Base-by-base conservation (phyloP, 495 filamentous ascomycete species). In the Pseudevernia furfuracea region DNA sequence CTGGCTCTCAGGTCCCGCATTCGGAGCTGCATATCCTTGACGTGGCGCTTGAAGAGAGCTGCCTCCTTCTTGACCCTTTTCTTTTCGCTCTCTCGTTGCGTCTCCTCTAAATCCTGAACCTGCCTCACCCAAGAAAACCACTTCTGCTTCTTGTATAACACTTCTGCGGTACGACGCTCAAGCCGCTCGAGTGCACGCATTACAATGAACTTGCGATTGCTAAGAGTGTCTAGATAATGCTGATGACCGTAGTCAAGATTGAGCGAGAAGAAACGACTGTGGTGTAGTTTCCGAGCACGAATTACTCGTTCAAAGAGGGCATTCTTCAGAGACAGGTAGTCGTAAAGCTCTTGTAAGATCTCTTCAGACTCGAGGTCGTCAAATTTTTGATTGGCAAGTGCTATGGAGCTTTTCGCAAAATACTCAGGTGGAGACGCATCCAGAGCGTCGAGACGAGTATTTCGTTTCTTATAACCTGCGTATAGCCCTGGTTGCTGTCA, bases 1-100 rank as follows among this genome's bases (percentile, higher is more conserved):
- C 73, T 78, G 43, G 71, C 68, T 55, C 72, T 73, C 32, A 72
- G 57, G 15, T 71, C 68, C 21, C 67, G 68, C 39, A 76, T 68
- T 36, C 74, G 75, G n/a, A 65, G 59, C 57, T 76, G 62, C 57
- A 78, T 65, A 58, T 77, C 75, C 58, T 74, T 75, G 71, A 71
- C 73, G 71, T 83, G 71, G 2, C 80, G 70, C 60, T 74, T 77
- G 59, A 81, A 83, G 67, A 85, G 69, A 8, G 74, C 77, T 15
- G 78, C 76, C 64, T 82, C 81, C 37, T 74, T 70, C 66, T 81
- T 82, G 52, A 81, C 68, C 64, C 80, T 82, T 69, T 80, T 81
- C 64, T 77, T 78, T 71, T 84, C 81, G 57, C 73, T 80, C 46
- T 81, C 80, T 48, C 78, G 77, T 28, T 68, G 75, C 23, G 70